Evolutionary conservation across 73 alveolate species (phyloP), one percentile per base, ranked within the genome.

Genomic region (Breviolum minutum): DNA sequence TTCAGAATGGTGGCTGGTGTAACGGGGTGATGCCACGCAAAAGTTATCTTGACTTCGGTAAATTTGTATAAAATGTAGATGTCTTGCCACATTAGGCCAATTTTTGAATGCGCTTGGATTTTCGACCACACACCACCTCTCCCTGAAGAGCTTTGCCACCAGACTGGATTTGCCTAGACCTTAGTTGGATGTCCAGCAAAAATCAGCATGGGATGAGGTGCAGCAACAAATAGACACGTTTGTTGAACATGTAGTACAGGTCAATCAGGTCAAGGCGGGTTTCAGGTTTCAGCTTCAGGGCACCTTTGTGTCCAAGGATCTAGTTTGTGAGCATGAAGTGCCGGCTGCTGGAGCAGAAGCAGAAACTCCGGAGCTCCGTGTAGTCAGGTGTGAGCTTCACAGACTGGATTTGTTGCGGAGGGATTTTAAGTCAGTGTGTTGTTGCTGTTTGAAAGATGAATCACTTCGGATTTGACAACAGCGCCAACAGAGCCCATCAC

Each of bases 81-180:
- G 54, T 71, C 8, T 71, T 71, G 82, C 24, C 26, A 13, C 87
- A 20, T 17, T 63, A 92, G 98, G 98, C 98, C 98, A 7, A 22
- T 92, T 79, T 74, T 92, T 7, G 91, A 92, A 63, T 92, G 98
- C 48, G 98, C 98, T 69, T 92, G 98, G 98, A 73, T 92, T 40
- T 92, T 92, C 26, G 98, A 92, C 80, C 86, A 92, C 61, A 63
- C 90, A 27, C 98, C 98, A 5, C 81, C 76, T 30, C 40, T 92
- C 69, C 98, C 98, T 5, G 80, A 19, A 40, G 68, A 74, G n/a
- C 91, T 92, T 30, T 3, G 66, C 64, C 8, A 13, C 27, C 27
- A 26, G 29, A 76, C 90, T 29, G 80, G 66, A 26, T 74, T 92
- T 63, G 97, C 73, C 85, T 22, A 8, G 96, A 54, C 85, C 62